Evolutionary conservation across 345 rosid genomes (phyloP).

Genomic region (Conringia planisiliqua): DNA sequence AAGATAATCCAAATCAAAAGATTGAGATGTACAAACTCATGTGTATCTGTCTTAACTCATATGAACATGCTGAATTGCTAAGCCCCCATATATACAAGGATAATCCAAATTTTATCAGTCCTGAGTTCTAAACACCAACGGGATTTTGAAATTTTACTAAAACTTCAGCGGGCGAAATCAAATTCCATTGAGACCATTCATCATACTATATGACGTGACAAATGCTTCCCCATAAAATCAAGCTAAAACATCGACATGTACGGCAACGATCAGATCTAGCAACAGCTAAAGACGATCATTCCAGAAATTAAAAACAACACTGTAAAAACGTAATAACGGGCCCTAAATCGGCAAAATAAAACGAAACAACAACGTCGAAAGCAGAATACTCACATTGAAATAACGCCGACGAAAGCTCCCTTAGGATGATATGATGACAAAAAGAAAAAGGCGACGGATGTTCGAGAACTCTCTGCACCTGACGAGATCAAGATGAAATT

Average conservation of each 20-base stretch:
- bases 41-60: background rate
- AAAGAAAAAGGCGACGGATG: background rate
- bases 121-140: background rate
- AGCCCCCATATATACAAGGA: background rate
- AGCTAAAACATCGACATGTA: background rate
- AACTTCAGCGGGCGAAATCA: background rate
- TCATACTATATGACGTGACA: background rate
- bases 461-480: background rate
- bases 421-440: background rate
- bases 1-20: background rate
- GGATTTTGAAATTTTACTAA: background rate
- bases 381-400: conserved; percentile 13
- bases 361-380: background rate
- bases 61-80: background rate
- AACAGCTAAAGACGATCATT: conserved; percentile 1
- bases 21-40: background rate
- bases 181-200: no score
- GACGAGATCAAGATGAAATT: background rate
- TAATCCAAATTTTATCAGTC: background rate
- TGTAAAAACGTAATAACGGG: background rate
- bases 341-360: background rate
- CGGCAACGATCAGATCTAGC: conserved; percentile 2
- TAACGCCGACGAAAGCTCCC: background rate
- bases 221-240: background rate
- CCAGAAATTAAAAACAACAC: background rate